Conservation (phyloP, 495 filamentous ascomycete species). For the Aspergillus diversus region DNA sequence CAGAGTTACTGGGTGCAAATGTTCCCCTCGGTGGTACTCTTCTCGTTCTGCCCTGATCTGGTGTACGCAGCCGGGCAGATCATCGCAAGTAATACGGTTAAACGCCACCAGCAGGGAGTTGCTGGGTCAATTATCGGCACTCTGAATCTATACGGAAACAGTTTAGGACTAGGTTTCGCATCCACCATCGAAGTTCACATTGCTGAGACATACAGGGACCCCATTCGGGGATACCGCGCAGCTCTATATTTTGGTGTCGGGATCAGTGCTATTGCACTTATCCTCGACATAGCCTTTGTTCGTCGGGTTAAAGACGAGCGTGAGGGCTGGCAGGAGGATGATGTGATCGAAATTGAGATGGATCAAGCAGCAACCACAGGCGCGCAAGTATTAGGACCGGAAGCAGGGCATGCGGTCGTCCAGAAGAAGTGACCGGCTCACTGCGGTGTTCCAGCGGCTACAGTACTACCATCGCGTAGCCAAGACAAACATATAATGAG, state of each 20-base stretch:
- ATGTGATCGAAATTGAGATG: conserved; percentile 24
- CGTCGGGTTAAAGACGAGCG: conserved; percentile 44
- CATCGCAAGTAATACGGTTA: conserved; percentile 56
- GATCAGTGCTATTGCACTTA: conserved; percentile 41
- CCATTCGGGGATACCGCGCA: conserved; percentile 40
- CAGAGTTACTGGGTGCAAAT: conserved; percentile 56
- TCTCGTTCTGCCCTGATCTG: conserved; percentile 53
- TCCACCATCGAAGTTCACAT: conserved; percentile 50
- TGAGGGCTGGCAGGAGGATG: conserved; percentile 46
- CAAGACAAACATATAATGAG: too few species aligned
- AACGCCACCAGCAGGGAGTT: conserved; percentile 52
- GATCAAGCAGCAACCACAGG: conserved; percentile 27
- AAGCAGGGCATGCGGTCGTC: conserved; percentile 5
- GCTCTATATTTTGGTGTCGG: conserved; percentile 50
- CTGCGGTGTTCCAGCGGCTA: too few species aligned
- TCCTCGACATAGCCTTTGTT: conserved; percentile 45
- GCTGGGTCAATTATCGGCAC: conserved; percentile 52
- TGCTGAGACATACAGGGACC: conserved; percentile 21
- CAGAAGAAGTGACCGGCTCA: conserved; percentile 1
- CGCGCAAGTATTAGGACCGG: conserved; percentile 9
- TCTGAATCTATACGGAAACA: conserved; percentile 51
- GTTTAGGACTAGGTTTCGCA: conserved; percentile 54
- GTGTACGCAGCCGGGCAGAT: conserved; percentile 57
- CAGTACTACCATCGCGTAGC: too few species aligned
- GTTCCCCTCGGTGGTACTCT: conserved; percentile 52